phyloP scores from a whole-genome alignment of 257 asterid genomes.

The Lantana camara region DNA sequence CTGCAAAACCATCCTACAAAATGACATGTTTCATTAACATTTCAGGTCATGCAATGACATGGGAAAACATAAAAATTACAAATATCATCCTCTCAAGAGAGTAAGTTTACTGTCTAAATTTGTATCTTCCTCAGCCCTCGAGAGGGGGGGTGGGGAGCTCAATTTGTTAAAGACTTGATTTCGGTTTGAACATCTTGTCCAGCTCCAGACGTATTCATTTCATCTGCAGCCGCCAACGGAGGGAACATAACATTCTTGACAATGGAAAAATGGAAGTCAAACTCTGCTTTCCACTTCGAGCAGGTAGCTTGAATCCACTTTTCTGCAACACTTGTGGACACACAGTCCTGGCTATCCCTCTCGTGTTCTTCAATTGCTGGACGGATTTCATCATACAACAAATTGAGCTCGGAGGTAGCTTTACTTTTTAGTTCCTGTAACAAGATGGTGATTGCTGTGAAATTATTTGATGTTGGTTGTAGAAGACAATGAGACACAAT shows the following conservation, averaged over 20 bases:
- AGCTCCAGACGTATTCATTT: constrained; percentile 28
- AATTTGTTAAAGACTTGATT: constrained; percentile 32
- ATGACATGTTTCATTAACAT: too few relatives aligned
- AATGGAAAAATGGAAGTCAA: constrained; percentile 64
- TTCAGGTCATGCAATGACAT: too few relatives aligned
- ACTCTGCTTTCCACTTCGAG: constrained; percentile 66
- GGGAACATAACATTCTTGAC: constrained; percentile 71
- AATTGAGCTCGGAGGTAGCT: constrained; percentile 59
- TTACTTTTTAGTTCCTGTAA: constrained; percentile 63
- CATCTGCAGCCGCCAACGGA: constrained; percentile 24
- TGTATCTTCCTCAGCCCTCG: too few relatives aligned
- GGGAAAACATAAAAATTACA: too few relatives aligned
- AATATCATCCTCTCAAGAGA: too few relatives aligned
- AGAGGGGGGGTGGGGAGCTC: too few relatives aligned
- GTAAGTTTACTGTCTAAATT: too few relatives aligned
- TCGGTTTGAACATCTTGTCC: constrained; percentile 32
- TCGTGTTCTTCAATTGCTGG: constrained; percentile 88
- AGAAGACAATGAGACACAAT: not conserved
- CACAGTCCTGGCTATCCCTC: constrained; percentile 83
- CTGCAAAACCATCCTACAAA: too few relatives aligned
- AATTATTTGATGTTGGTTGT: not conserved
- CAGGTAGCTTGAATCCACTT: constrained; percentile 93
- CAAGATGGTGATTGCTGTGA: too few relatives aligned
- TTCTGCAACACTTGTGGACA: constrained; percentile 72
- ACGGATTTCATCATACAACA: constrained; percentile 81